Percentiles rank a stretch among this genome's conserved stretches.
These are phyloP conservation scores for Wickerhamomyces xylosicus DNA, from an alignment of 805 yeast species.

Conservation along the genomic window DNA sequence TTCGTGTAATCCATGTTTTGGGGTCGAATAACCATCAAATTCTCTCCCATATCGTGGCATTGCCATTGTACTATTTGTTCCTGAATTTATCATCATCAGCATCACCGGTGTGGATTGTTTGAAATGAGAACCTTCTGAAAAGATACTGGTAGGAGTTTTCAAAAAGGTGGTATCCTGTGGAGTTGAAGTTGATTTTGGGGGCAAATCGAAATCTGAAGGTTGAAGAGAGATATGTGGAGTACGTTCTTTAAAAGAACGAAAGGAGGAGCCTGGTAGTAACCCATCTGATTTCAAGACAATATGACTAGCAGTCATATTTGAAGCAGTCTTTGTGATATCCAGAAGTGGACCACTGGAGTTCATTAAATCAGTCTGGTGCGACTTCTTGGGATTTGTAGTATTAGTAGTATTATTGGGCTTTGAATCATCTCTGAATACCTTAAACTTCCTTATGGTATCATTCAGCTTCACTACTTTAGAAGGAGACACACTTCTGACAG, in stretches of 20 bases:
- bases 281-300: neutral
- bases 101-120: neutral
- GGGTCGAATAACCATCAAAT: slow-evolving; percentile 1
- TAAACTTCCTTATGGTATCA: neutral
- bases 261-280: neutral
- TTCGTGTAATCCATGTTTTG: slow-evolving; percentile 2
- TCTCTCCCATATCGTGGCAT: too few relatives aligned
- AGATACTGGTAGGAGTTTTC: neutral
- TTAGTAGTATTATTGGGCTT: neutral
- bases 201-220: slow-evolving; percentile 18
- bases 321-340: neutral
- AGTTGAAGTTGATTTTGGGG: slow-evolving; percentile 19
- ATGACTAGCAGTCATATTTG: neutral
- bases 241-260: neutral
- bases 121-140: neutral
- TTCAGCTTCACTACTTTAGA: slow-evolving; percentile 1
- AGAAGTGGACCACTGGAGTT: neutral
- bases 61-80: neutral
- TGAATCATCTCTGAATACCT: neutral
- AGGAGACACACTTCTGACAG: slow-evolving; percentile 9
- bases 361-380: too few relatives aligned
- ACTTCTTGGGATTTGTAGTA: too few relatives aligned
- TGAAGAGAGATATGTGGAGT: slow-evolving; percentile 11
- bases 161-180: slow-evolving; percentile 8
- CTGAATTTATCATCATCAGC: too few relatives aligned